These are phyloP conservation scores for Phytophthora sp. DNA, from an alignment of 352 stramenopile genomes.

Conservation along the genomic window DNA sequence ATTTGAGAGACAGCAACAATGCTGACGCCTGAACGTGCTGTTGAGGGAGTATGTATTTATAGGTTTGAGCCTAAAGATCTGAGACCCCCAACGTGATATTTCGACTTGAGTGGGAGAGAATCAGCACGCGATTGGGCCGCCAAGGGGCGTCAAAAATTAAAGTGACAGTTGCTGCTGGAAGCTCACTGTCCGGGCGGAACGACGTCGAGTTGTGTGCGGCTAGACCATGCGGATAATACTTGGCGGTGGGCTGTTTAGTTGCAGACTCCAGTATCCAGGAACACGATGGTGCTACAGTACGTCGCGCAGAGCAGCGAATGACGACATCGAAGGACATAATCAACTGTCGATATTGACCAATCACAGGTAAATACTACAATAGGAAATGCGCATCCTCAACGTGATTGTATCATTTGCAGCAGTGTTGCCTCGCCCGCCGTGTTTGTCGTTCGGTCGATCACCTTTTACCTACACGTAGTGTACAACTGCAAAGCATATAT, in stretches of 20 bases:
- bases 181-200: not conserved
- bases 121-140: slow-evolving; percentile 13
- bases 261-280: slow-evolving; percentile 19
- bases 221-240: slow-evolving; percentile 3
- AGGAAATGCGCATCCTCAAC: not conserved
- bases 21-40: slow-evolving; percentile 11
- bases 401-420: slow-evolving; percentile 14
- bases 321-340: slow-evolving; percentile 28
- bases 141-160: slow-evolving; percentile 31
- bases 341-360: slow-evolving; percentile 10
- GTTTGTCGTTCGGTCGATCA: too few relatives aligned
- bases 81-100: slow-evolving; percentile 25
- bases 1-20: slow-evolving; percentile 24
- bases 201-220: slow-evolving; percentile 6
- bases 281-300: slow-evolving; percentile 6
- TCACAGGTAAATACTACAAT: slow-evolving; percentile 4
- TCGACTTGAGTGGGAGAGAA: slow-evolving; percentile 21
- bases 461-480: too few relatives aligned
- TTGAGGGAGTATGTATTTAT: slow-evolving; percentile 31
- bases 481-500: too few relatives aligned
- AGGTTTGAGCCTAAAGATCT: slow-evolving; percentile 29
- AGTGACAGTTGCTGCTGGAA: slow-evolving; percentile 11
- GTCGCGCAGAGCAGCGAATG: slow-evolving; percentile 10
- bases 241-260: not conserved
- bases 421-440: slow-evolving; percentile 2